These are phyloP conservation scores for Penicillium herquei DNA, from an alignment of 495 filamentous ascomycete genomes.

Conservation along the genomic window DNA sequence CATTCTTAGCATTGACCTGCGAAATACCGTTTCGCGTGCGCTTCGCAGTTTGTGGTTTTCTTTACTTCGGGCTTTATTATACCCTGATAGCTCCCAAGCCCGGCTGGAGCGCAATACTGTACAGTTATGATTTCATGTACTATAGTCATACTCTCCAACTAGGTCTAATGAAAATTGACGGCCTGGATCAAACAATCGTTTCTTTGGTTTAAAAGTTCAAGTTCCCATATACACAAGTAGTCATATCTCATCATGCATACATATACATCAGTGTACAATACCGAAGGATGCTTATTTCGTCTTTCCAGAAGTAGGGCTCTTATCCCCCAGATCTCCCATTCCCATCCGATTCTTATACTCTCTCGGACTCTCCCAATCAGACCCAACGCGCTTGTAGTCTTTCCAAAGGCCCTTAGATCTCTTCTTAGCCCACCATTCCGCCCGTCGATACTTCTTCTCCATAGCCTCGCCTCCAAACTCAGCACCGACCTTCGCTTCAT, in stretches of 20 bases:
- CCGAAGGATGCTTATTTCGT: background rate
- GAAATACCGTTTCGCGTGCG: background rate
- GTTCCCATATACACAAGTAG: background rate
- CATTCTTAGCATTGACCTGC: background rate
- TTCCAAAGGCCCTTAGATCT: constrained; percentile 78
- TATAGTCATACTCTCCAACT: constrained; percentile 11
- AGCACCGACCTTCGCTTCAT: constrained; percentile 82
- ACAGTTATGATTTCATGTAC: constrained; percentile 19
- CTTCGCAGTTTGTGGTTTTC: background rate
- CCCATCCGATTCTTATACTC: constrained; percentile 77
- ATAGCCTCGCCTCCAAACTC: constrained; percentile 75
- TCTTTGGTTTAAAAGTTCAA: background rate
- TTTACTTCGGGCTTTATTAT: constrained; percentile 12
- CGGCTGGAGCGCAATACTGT: constrained; percentile 8
- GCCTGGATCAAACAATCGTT: background rate
- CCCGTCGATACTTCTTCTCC: constrained; percentile 64
- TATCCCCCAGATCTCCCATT: constrained; percentile 34
- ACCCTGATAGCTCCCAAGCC: constrained; percentile 8
- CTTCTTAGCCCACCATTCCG: constrained; percentile 69
- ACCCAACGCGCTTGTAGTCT: constrained; percentile 39
- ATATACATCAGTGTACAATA: background rate
- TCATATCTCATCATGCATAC: constrained; percentile 17
- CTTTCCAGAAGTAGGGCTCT: constrained; percentile 13
- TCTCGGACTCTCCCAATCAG: constrained; percentile 68
- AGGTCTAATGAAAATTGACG: background rate